phyloP scores from a whole-genome alignment of 768 basidiomycete genomes.

The Mycena galericulata region DNA sequence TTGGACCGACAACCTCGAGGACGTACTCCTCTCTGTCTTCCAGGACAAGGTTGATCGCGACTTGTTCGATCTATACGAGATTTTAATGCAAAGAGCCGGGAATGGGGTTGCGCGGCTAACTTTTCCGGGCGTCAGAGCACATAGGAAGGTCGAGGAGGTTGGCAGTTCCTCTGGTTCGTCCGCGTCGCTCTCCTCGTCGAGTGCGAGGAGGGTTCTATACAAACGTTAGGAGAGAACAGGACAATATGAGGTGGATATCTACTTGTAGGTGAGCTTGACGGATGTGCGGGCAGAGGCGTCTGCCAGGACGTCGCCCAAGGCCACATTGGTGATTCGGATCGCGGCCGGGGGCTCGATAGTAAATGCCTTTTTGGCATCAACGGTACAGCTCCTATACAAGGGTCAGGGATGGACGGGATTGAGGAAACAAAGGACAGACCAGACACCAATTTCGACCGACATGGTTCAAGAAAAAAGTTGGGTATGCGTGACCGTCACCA shows the following conservation, averaged over 20 bases:
- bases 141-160: conserved; percentile 68
- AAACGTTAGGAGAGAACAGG: conserved; percentile 15
- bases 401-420: too few species aligned
- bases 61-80: conserved; percentile 77
- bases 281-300: conserved; percentile 72
- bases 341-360: conserved; percentile 72
- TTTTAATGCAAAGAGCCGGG: conserved; percentile 11
- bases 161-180: conserved; percentile 44
- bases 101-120: conserved; percentile 53
- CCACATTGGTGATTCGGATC: conserved; percentile 84
- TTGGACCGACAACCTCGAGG: conserved; percentile 84
- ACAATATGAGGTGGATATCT: not conserved
- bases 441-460: conserved; percentile 71
- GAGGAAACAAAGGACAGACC: conserved; percentile 52
- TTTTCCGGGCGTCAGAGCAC: conserved; percentile 86
- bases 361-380: conserved; percentile 69
- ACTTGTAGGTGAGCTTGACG: conserved; percentile 72
- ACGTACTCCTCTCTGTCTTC: conserved; percentile 72
- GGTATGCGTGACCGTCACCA: too few species aligned
- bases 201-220: conserved; percentile 20
- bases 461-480: conserved; percentile 53
- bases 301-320: conserved; percentile 79
- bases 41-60: conserved; percentile 75
- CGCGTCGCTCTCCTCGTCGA: conserved; percentile 45
- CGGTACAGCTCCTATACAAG: conserved; percentile 66